Evolutionary conservation across 2,329 filamentous ascomycete species (phyloP), one percentile per base, ranked within the genome.

Genomic region (Exophiala phaeomuriformis): DNA sequence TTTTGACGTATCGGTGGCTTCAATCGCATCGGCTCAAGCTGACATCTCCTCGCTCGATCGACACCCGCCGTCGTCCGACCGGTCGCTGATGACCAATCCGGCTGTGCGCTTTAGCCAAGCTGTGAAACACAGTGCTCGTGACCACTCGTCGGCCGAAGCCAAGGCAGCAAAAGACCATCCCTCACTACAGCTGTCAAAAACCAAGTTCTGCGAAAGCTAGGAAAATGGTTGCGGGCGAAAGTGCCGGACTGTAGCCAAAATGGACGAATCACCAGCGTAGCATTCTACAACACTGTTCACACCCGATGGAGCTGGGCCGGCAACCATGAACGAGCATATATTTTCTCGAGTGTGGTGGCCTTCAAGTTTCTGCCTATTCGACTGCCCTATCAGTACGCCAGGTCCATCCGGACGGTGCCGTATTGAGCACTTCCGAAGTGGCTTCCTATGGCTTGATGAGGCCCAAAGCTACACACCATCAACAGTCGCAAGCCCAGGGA

Each of bases 51-150:
- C 46, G 5, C 10, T 35, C 6, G 5, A 6, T 10, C 10, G 33
- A 6, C 33, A 35, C 33, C 39, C 39, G 39, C 6, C 39, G 39
- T n/a, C n/a, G 33, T 35, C 33, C 5, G 33, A 35, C 10, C 6
- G 36, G 36, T 41, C 19, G 19, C 19, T 19, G 19, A 19, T 19
- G 12, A 31, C 56, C 53, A 53, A 58, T 53, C 50, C 49, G 56
- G 39, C 41, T 53, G 56, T 50, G 53, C 53, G 53, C 43, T 52
- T 53, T 36, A 9, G 45, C 43, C n/a, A 36, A 19, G n/a, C 42
- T 36, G 39, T 56, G 56, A 56, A 56, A 56, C 56, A 49, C n/a
- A 37, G 45, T 37, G 50, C 53, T 50, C 56, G 50, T 58, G 56
- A 56, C 19, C 56, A 53, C 29, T 8, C 33, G 12, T 29, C 40